Conservation (phyloP, 768 basidiomycete genomes). For the Mycena crocata region DNA sequence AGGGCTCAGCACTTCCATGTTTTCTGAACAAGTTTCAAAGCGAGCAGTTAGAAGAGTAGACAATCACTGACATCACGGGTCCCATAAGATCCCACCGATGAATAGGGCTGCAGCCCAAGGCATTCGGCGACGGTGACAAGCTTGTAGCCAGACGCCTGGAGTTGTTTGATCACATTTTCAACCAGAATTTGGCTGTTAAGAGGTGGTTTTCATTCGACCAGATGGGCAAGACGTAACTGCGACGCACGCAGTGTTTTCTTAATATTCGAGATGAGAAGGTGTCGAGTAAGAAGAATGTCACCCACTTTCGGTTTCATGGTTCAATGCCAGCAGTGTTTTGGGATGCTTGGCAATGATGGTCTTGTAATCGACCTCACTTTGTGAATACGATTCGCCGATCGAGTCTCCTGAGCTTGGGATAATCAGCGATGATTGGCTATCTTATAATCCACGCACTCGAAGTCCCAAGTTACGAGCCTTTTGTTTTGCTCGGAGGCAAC, state of each 20-base stretch:
- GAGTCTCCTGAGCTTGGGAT: slow-evolving; percentile 52
- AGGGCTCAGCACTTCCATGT: no score
- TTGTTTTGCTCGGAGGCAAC: slow-evolving; percentile 21
- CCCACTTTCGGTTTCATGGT: slow-evolving; percentile 55
- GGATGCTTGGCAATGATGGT: slow-evolving; percentile 43
- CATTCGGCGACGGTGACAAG: slow-evolving; percentile 41
- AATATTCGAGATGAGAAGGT: background rate
- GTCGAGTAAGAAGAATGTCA: background rate
- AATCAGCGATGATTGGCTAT: background rate
- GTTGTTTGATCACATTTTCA: slow-evolving; percentile 47
- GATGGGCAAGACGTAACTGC: no score
- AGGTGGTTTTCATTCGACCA: background rate
- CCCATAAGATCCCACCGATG: background rate
- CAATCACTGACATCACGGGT: slow-evolving; percentile 7
- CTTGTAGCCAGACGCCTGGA: slow-evolving; percentile 35
- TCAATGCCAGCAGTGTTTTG: slow-evolving; percentile 52
- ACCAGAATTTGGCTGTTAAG: slow-evolving; percentile 48
- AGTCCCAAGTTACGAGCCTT: slow-evolving; percentile 36
- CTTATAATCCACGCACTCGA: slow-evolving; percentile 26
- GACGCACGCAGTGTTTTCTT: slow-evolving; percentile 53
- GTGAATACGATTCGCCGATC: slow-evolving; percentile 44
- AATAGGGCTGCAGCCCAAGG: slow-evolving; percentile 25
- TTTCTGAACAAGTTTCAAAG: no score
- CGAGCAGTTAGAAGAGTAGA: no score
- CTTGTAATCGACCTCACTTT: slow-evolving; percentile 49